phyloP scores from a whole-genome alignment of 441 rosid genomes.

The Rhodomyrtus psidioides region DNA sequence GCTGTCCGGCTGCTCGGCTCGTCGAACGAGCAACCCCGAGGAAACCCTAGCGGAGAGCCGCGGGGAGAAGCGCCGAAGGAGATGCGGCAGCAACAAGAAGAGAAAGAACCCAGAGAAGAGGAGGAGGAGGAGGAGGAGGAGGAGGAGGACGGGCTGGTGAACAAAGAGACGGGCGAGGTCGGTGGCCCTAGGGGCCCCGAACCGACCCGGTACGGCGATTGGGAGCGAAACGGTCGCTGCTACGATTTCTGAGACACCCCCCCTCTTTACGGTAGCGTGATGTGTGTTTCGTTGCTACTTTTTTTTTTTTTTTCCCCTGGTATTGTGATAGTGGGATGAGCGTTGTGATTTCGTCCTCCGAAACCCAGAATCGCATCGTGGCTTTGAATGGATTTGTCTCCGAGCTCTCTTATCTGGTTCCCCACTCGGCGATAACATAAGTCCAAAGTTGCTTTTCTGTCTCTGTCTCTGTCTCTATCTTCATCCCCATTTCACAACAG shows the following conservation, averaged over 20 bases:
- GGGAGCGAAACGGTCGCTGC: slow-evolving; percentile 91
- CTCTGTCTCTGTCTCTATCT: rapidly evolving
- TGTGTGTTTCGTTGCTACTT: neutral
- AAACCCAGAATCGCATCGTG: neutral
- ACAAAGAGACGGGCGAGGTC: slow-evolving; percentile 62
- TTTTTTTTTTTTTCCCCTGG: neutral
- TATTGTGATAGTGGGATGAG: neutral
- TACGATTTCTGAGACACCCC: slow-evolving; percentile 52
- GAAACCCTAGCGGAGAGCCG: neutral
- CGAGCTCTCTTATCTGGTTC: no score
- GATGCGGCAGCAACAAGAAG: neutral
- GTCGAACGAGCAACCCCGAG: neutral
- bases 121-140: neutral
- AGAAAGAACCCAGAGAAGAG: neutral
- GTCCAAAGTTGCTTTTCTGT: neutral
- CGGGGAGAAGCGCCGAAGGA: slow-evolving; percentile 3
- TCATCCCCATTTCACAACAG: neutral
- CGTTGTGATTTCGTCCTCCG: neutral
- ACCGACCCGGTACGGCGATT: slow-evolving; percentile 92
- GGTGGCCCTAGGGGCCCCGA: slow-evolving; percentile 86
- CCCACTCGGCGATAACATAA: no score
- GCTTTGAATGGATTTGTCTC: neutral
- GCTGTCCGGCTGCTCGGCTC: slow-evolving; percentile 14
- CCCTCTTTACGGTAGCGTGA: neutral
- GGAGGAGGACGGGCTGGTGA: slow-evolving; percentile 11